Evolutionary conservation across 768 basidiomycete species (phyloP).

Genomic region (Podaxis carcinomalis): DNA sequence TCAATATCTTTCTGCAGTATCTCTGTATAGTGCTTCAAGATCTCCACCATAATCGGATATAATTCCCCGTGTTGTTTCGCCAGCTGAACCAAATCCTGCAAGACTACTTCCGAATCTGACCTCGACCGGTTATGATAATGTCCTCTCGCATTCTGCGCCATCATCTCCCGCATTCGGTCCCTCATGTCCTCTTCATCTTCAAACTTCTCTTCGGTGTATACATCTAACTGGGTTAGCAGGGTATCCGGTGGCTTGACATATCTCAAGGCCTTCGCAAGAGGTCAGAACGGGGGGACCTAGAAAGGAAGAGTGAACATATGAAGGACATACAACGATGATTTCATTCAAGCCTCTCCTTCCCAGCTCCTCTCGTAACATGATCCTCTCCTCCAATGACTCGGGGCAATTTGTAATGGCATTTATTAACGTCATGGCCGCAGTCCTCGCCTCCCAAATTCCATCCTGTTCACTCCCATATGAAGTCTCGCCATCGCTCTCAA

Average conservation of each 20-base stretch:
- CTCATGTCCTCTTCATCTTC: conserved; percentile 87
- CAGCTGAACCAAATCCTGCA: conserved; percentile 58
- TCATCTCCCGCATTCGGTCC: conserved; percentile 46
- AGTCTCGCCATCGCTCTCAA: conserved; percentile 27
- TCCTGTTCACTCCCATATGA: conserved; percentile 51
- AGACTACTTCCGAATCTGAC: conserved; percentile 49
- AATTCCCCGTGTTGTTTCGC: conserved; percentile 61
- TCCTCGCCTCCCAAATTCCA: conserved; percentile 78
- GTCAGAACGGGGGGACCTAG: background rate
- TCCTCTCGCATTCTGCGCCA: conserved; percentile 21
- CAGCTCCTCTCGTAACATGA: conserved; percentile 80
- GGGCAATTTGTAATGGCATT: conserved; percentile 78
- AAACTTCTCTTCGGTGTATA: conserved; percentile 85
- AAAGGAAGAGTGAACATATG: conserved; percentile 12
- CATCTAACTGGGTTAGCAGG: conserved; percentile 73
- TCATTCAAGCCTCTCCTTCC: conserved; percentile 79
- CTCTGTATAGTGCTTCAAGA: conserved; percentile 49
- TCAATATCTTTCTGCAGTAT: conserved; percentile 59
- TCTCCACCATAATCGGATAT: conserved; percentile 57
- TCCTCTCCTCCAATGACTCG: conserved; percentile 72
- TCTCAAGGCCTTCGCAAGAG: conserved; percentile 54
- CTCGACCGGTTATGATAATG: conserved; percentile 24
- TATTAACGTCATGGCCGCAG: conserved; percentile 70
- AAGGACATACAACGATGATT: conserved; percentile 63
- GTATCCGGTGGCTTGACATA: conserved; percentile 69